These are phyloP conservation scores for Nakataea oryzae DNA, from an alignment of 2,329 filamentous ascomycete genomes.

Conservation along the genomic window DNA sequence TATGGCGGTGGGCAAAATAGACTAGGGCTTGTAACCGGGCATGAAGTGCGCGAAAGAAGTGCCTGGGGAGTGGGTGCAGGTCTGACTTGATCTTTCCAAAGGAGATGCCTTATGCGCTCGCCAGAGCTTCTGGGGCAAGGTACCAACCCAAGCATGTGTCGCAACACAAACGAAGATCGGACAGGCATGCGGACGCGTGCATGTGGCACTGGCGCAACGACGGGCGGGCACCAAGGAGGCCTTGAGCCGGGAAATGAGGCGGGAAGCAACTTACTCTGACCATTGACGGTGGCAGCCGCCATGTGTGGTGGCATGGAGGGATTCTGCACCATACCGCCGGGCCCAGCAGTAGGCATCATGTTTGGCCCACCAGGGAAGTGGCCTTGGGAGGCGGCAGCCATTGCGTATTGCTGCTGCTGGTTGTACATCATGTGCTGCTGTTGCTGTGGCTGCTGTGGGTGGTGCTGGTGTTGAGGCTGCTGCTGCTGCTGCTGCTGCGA, in stretches of 20 bases:
- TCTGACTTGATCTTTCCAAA: neutral
- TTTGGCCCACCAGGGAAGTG: slow-evolving; percentile 40
- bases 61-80: too few species aligned
- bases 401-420: slow-evolving; percentile 36
- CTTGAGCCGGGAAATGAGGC: slow-evolving; percentile 11
- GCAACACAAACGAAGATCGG: slow-evolving; percentile 1
- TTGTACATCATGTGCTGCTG: slow-evolving; percentile 52
- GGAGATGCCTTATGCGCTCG: neutral
- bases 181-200: slow-evolving; percentile 6
- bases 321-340: slow-evolving; percentile 54
- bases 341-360: slow-evolving; percentile 43
- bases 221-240: slow-evolving; percentile 4
- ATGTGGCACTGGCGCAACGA: slow-evolving; percentile 1
- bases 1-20: neutral
- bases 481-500: slow-evolving; percentile 42
- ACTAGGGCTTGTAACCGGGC: neutral
- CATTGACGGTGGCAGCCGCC: slow-evolving; percentile 32
- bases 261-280: slow-evolving; percentile 41
- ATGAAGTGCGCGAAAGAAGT: neutral
- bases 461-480: slow-evolving; percentile 39
- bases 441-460: slow-evolving; percentile 43
- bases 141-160: neutral
- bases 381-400: slow-evolving; percentile 33
- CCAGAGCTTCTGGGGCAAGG: neutral
- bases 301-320: slow-evolving; percentile 44